phyloP scores from a whole-genome alignment of 1,284 basidiomycete species.

The Rhizoctonia solani region DNA sequence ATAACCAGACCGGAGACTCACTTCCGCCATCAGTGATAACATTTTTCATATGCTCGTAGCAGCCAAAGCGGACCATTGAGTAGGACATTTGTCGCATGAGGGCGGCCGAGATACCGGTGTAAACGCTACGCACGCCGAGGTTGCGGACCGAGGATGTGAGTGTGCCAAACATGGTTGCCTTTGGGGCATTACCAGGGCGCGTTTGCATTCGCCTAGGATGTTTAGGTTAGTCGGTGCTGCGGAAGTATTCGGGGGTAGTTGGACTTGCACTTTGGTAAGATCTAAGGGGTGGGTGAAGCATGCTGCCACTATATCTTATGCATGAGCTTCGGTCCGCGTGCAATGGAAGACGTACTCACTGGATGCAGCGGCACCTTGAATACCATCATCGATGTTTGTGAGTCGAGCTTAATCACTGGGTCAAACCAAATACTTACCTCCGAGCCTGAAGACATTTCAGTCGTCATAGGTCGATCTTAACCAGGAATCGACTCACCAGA shows the following conservation, averaged over 20 bases:
- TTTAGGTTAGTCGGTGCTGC: background rate
- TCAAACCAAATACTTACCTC: slow-evolving; percentile 56
- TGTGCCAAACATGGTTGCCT: slow-evolving; percentile 38
- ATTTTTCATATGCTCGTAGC: slow-evolving; percentile 38
- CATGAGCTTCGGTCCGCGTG: slow-evolving; percentile 20
- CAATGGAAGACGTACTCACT: slow-evolving; percentile 53
- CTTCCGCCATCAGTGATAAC: slow-evolving; percentile 28
- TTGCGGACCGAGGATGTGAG: slow-evolving; percentile 34
- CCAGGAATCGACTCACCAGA: slow-evolving; percentile 27
- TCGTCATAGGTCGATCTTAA: too few relatives aligned
- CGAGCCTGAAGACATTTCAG: slow-evolving; percentile 57
- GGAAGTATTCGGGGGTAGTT: background rate
- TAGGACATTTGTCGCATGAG: slow-evolving; percentile 38
- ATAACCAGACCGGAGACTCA: slow-evolving; percentile 4
- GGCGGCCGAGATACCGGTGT: slow-evolving; percentile 38
- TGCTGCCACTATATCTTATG: slow-evolving; percentile 68
- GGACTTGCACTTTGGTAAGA: slow-evolving; percentile 76
- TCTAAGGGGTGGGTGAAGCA: slow-evolving; percentile 86
- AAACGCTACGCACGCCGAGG: slow-evolving; percentile 36
- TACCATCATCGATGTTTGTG: slow-evolving; percentile 14
- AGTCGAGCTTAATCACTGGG: slow-evolving; percentile 6
- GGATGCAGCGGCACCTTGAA: slow-evolving; percentile 71
- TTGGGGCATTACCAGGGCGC: slow-evolving; percentile 32
- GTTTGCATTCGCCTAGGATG: slow-evolving; percentile 74
- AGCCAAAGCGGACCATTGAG: slow-evolving; percentile 39